These are phyloP conservation scores for Candida incommunis DNA, from an alignment of 805 yeast genomes.

Conservation along the genomic window DNA sequence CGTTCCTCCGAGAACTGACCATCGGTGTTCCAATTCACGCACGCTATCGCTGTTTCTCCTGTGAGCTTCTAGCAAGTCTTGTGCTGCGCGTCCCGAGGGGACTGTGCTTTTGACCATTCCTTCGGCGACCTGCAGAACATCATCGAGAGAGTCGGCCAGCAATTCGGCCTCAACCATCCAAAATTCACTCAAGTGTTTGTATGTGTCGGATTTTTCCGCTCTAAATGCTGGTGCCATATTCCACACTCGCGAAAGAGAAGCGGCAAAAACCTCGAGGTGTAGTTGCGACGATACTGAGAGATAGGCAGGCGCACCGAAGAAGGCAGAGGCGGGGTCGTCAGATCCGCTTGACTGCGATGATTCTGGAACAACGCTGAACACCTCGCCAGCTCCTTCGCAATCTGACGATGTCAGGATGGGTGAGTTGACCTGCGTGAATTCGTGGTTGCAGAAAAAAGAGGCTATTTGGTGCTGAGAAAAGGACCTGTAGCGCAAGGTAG, in stretches of 20 bases:
- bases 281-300: constrained; percentile 86
- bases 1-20: constrained; percentile 37
- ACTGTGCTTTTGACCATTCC: constrained; percentile 46
- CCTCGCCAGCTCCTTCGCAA: constrained; percentile 97
- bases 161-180: constrained; percentile 97
- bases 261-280: constrained; percentile 70
- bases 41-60: constrained; percentile 22
- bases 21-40: constrained; percentile 32
- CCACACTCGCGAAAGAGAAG: constrained; percentile 73
- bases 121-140: constrained; percentile 36
- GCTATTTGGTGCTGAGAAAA: constrained; percentile 39
- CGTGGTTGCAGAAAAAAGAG: constrained; percentile 36
- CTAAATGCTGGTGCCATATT: constrained; percentile 83
- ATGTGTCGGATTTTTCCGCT: constrained; percentile 86
- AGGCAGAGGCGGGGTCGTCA: constrained; percentile 7
- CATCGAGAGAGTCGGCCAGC: constrained; percentile 44
- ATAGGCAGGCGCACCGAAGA: constrained; percentile 50
- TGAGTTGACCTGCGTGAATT: constrained; percentile 64
- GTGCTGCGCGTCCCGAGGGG: constrained; percentile 12
- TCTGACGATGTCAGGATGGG: constrained; percentile 82
- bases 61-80: constrained; percentile 15
- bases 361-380: constrained; percentile 40
- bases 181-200: constrained; percentile 82
- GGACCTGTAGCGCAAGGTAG: constrained; percentile 63
- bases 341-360: constrained; percentile 24